Evolutionary conservation across 176 grass and related monocot genomes (phyloP).

Genomic region (Pharus latifolius): DNA sequence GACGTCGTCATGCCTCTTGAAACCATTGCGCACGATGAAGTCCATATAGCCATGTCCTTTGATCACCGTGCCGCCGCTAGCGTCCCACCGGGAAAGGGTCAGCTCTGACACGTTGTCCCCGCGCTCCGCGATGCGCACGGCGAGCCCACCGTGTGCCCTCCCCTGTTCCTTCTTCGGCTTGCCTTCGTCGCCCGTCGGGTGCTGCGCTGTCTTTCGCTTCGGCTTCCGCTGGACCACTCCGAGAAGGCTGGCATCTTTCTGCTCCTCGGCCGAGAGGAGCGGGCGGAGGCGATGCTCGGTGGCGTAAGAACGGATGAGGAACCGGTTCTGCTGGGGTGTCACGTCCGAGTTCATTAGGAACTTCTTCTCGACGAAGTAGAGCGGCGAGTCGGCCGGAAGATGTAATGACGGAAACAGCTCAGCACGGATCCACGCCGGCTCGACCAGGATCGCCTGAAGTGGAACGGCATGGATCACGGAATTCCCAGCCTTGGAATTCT

Average conservation of each 20-base stretch:
- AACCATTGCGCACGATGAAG: neutral
- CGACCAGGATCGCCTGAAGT: neutral
- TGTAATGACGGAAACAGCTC: neutral
- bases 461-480: neutral
- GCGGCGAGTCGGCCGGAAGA: neutral
- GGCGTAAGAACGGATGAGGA: neutral
- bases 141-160: neutral
- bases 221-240: neutral
- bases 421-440: neutral
- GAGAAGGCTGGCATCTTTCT: neutral
- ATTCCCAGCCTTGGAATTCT: too few species aligned
- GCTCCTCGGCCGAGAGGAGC: neutral
- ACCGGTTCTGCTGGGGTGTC: neutral
- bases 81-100: neutral
- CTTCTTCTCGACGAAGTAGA: neutral
- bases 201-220: neutral
- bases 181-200: neutral
- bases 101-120: too few species aligned
- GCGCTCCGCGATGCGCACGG: neutral
- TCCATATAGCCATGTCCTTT: too few species aligned
- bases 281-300: neutral
- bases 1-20: neutral
- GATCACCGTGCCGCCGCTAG: neutral
- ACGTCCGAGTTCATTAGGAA: neutral
- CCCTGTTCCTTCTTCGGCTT: neutral